Conservation (phyloP, 345 rosid species). For the Pelargonium nanum region DNA sequence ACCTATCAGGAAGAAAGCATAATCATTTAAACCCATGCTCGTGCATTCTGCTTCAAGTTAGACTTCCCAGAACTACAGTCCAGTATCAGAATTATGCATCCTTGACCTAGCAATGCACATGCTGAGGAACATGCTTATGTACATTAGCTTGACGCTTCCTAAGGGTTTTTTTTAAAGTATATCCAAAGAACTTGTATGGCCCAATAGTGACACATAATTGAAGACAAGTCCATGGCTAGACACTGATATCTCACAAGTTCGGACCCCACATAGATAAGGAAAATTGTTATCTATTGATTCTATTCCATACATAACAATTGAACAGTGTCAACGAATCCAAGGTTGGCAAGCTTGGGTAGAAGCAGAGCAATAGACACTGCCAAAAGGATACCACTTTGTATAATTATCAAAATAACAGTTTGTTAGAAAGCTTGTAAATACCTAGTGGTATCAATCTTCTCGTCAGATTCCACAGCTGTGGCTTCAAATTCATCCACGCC, state of each 20-base stretch:
- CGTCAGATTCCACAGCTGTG: slow-evolving; percentile 79
- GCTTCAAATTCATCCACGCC: slow-evolving; percentile 86
- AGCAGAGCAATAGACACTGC: slow-evolving; percentile 4
- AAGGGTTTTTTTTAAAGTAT: slow-evolving; percentile 1
- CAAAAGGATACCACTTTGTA: background rate
- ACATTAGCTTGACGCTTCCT: background rate
- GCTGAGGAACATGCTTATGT: too few species aligned
- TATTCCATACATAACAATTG: background rate
- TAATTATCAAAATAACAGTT: background rate
- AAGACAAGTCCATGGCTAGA: slow-evolving; percentile 6
- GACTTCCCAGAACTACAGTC: too few species aligned
- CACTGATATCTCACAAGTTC: slow-evolving; percentile 5
- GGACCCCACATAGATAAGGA: slow-evolving; percentile 5
- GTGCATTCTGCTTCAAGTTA: background rate
- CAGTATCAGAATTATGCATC: too few species aligned
- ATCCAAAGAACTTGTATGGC: slow-evolving; percentile 2
- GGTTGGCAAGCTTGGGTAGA: background rate
- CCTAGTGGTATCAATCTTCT: slow-evolving; percentile 76
- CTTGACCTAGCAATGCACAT: too few species aligned
- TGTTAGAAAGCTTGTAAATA: slow-evolving; percentile 9
- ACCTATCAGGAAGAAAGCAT: background rate
- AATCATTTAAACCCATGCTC: too few species aligned
- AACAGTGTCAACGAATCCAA: background rate
- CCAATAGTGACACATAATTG: background rate
- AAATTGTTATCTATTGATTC: background rate